These are phyloP conservation scores for Ustilago shanxiensis DNA, from an alignment of 1,284 basidiomycete species.

Conservation along the genomic window DNA sequence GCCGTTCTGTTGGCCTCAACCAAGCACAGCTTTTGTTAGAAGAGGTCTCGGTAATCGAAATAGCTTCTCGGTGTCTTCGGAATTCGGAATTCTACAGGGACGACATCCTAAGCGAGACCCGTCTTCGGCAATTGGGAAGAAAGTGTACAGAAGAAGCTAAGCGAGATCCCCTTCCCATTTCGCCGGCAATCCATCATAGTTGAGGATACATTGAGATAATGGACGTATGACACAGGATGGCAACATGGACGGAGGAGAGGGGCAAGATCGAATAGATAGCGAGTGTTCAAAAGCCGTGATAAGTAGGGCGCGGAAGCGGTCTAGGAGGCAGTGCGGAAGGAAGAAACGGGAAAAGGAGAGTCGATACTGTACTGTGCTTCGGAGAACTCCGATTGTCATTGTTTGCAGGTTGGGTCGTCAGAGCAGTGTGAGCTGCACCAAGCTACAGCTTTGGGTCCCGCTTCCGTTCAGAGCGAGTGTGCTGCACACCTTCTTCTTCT, in stretches of 20 bases:
- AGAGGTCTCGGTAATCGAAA: too few species aligned
- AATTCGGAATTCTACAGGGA: slow-evolving; percentile 4
- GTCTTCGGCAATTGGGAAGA: not conserved
- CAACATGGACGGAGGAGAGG: too few species aligned
- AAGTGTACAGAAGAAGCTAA: not conserved
- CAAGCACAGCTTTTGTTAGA: too few species aligned
- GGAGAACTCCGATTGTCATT: slow-evolving; percentile 1
- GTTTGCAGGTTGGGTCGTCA: not conserved
- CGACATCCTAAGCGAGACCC: not conserved
- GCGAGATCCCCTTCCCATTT: not conserved
- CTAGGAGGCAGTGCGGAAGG: not conserved
- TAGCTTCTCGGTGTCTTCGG: not conserved
- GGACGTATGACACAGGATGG: too few species aligned
- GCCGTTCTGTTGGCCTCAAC: not conserved
- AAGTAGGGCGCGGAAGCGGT: too few species aligned
- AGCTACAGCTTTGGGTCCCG: not conserved
- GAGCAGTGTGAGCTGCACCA: not conserved
- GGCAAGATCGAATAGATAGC: too few species aligned
- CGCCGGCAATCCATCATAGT: too few species aligned
- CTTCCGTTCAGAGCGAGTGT: not conserved
- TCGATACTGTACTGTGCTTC: too few species aligned
- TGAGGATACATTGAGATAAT: too few species aligned
- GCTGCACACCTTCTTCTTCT: too few species aligned
- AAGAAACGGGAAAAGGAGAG: too few species aligned
- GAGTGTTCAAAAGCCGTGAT: too few species aligned